phyloP scores from a whole-genome alignment of 208 protist genomes.

The Trichomonas gallinae region DNA sequence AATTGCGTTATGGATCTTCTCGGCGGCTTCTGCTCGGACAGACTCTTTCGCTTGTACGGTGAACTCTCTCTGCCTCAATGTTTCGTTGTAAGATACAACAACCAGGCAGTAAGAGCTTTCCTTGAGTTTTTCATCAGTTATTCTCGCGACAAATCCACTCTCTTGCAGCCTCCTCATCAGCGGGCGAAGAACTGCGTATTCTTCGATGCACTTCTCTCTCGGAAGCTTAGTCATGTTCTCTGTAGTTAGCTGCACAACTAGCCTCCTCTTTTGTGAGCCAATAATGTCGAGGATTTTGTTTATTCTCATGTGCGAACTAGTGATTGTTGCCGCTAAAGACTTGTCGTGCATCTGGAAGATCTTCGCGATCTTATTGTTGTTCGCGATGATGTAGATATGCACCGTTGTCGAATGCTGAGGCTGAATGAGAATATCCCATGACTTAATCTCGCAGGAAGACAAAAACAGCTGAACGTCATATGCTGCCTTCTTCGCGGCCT shows the following conservation, averaged over 20 bases:
- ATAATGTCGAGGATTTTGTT: background rate
- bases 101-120: no score
- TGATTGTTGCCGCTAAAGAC: background rate
- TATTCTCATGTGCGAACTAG: background rate
- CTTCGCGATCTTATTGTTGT: background rate
- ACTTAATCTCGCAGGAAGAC: background rate
- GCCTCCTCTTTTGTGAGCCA: background rate
- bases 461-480: background rate
- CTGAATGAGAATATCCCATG: background rate
- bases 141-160: background rate
- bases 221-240: background rate
- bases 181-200: background rate
- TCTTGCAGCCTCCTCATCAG: background rate
- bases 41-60: no score
- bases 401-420: background rate
- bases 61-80: no score
- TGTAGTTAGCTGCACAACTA: background rate
- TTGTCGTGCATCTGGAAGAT: background rate
- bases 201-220: background rate
- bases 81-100: no score
- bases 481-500: background rate
- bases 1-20: no score
- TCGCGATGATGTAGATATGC: background rate
- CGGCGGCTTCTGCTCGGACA: no score
- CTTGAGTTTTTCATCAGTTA: background rate